phyloP scores from a whole-genome alignment of 2,329 filamentous ascomycete species.

The Botrytis tulipae region DNA sequence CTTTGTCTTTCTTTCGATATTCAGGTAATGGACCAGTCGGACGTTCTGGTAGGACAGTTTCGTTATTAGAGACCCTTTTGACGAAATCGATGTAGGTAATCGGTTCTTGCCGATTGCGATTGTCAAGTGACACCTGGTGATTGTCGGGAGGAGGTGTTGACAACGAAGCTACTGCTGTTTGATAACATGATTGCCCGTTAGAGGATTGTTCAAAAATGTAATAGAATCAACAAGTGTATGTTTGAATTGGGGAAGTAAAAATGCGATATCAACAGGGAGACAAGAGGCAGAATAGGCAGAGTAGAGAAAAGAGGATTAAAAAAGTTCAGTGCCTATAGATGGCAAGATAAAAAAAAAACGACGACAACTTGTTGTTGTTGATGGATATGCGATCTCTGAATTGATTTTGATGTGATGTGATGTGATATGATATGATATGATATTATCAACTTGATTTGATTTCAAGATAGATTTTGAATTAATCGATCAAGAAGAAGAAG shows the following conservation, averaged over 20 bases:
- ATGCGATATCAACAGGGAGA: constrained; percentile 20
- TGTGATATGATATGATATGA: constrained; percentile 23
- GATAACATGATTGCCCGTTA: constrained; percentile 42
- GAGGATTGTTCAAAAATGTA: constrained; percentile 37
- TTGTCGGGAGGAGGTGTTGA: constrained; percentile 30
- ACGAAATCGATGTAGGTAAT: constrained; percentile 23
- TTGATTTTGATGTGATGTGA: constrained; percentile 9
- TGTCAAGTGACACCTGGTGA: constrained; percentile 38
- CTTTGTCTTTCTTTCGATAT: constrained; percentile 16
- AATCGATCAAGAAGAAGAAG: constrained; percentile 17
- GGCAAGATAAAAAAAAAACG: constrained; percentile 23
- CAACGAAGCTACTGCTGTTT: constrained; percentile 39
- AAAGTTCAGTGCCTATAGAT: constrained; percentile 31
- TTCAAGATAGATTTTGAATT: constrained; percentile 4
- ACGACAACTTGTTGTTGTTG: constrained; percentile 26
- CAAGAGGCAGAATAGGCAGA: constrained; percentile 20
- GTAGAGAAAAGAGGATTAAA: constrained; percentile 27
- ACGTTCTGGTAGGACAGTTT: constrained; percentile 24
- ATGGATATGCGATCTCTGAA: constrained; percentile 19
- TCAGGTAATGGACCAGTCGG: constrained; percentile 2
- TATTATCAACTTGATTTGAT: constrained; percentile 10
- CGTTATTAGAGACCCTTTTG: constrained; percentile 24
- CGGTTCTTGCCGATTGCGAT: constrained; percentile 31
- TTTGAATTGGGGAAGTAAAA: constrained; percentile 23
- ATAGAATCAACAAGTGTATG: constrained; percentile 25